Base-by-base conservation (phyloP, 2,329 filamentous ascomycete genomes). In the Arthrocladium fulminans region DNA sequence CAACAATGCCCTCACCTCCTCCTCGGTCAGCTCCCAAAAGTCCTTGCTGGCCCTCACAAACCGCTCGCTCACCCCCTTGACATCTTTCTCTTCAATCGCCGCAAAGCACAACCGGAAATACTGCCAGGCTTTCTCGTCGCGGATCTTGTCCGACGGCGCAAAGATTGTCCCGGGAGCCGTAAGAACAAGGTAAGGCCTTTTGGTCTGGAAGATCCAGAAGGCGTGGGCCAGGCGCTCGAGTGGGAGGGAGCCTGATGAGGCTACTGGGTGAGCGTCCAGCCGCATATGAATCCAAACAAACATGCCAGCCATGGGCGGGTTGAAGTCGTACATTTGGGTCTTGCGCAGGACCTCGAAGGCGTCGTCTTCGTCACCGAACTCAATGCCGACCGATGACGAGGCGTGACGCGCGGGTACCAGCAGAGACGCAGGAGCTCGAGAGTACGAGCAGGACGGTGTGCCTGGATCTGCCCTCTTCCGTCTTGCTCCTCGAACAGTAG, bases 221-320 rank as follows among this genome's bases (percentile, higher is more conserved):
- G 83, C 85, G 13, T 70, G 71, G 2, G 77, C 71, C 1, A 94
- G 73, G 35, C 69, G 62, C 22, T 65, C 64, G 63, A 72, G 81
- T 17, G 44, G 23, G 32, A 94, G 73, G 10, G 87, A 86, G 61
- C 95, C 88, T 1, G 73, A 71, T 47, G 83, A 77, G 58, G 39
- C 39, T 88, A 84, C 61, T 80, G 74, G 52, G 92, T 67, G 48
- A 78, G 75, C 51, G 17, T 56, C 49, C 23, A 51, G 83, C 61
- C 81, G 73, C 49, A 94, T 66, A 45, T 79, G 75, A 2, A 94
- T 60, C 89, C 89, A 96, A 48, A 94, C 67, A 65, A 95, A 96
- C 88, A 96, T 96, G 61, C 89, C 89, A 29, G 83, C 89, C 23
- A 84, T 78, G 1, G 89, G 88, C 75, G 85, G 88, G 57, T 76